phyloP scores from a whole-genome alignment of 345 rosid species.

The Nasturtium officinale region DNA sequence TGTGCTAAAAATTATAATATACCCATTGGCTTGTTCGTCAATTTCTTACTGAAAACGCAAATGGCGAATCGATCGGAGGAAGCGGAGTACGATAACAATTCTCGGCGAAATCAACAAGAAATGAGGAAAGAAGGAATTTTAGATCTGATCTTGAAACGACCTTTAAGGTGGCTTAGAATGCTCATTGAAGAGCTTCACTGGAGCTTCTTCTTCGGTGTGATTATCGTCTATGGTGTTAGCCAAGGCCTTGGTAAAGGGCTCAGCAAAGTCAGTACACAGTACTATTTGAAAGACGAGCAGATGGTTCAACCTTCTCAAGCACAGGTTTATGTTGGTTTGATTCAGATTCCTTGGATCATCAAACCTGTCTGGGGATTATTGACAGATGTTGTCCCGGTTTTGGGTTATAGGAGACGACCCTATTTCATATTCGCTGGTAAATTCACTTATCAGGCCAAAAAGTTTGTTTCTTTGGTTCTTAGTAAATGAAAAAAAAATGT shows the following conservation, averaged over 20 bases:
- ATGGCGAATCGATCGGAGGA: slow-evolving; percentile 36
- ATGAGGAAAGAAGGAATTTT: slow-evolving; percentile 28
- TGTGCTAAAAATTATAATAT: neutral
- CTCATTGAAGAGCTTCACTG: slow-evolving; percentile 57
- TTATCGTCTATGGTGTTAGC: slow-evolving; percentile 64
- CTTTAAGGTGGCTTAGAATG: slow-evolving; percentile 57
- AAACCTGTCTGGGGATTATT: slow-evolving; percentile 79
- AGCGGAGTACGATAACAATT: slow-evolving; percentile 1
- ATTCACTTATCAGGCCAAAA: neutral
- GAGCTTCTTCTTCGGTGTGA: slow-evolving; percentile 69
- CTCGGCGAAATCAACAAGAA: slow-evolving; percentile 2
- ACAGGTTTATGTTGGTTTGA: slow-evolving; percentile 52
- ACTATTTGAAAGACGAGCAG: slow-evolving; percentile 77
- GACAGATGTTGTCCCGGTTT: slow-evolving; percentile 63
- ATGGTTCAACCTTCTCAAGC: slow-evolving; percentile 70
- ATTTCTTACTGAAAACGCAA: neutral
- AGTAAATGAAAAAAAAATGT: neutral
- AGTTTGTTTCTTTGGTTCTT: slow-evolving; percentile 22
- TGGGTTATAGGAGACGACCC: slow-evolving; percentile 64
- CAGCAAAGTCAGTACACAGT: slow-evolving; percentile 57
- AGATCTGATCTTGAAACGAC: slow-evolving; percentile 43
- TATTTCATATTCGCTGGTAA: slow-evolving; percentile 68
- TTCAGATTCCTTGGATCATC: slow-evolving; percentile 65
- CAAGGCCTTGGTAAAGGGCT: slow-evolving; percentile 67
- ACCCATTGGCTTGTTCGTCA: neutral